A percentile compares a stretch with the other conserved stretches of the same genome.
Conservation (phyloP, 208 protist genomes). For the Crithidia brevicula region DNA sequence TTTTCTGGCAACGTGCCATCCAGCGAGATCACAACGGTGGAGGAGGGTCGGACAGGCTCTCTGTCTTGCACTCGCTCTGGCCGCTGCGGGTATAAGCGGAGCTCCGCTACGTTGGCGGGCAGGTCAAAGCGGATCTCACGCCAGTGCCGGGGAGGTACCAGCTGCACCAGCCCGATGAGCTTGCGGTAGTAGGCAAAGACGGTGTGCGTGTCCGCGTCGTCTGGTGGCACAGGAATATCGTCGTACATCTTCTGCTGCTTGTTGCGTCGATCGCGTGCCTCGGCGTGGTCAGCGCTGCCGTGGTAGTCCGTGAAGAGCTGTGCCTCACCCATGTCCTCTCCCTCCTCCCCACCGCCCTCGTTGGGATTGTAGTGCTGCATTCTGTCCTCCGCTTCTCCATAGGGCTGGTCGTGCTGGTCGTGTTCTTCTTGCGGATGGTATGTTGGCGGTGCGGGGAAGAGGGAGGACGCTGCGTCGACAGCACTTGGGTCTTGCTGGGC, state of each 20-base stretch:
- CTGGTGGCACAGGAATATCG: slow-evolving; percentile 16
- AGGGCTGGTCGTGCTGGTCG: not conserved
- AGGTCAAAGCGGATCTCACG: slow-evolving; percentile 75
- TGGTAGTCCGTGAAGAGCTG: slow-evolving; percentile 35
- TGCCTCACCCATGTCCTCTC: slow-evolving; percentile 13
- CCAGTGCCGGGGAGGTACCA: slow-evolving; percentile 73
- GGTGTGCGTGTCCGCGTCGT: slow-evolving; percentile 20
- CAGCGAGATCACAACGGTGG: slow-evolving; percentile 66
- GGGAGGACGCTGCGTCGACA: not conserved
- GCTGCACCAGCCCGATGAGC: slow-evolving; percentile 47
- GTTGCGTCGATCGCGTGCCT: slow-evolving; percentile 16
- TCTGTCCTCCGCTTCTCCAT: not conserved
- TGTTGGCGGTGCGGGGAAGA: not conserved
- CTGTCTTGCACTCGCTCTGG: slow-evolving; percentile 57
- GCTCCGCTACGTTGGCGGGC: slow-evolving; percentile 75
- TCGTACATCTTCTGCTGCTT: slow-evolving; percentile 34
- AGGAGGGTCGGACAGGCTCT: slow-evolving; percentile 45
- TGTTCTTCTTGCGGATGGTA: not conserved
- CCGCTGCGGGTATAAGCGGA: slow-evolving; percentile 63
- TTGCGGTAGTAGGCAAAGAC: slow-evolving; percentile 66
- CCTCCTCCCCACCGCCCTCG: slow-evolving; percentile 4
- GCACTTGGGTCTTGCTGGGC: slow-evolving; percentile 7
- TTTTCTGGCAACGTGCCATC: slow-evolving; percentile 63
- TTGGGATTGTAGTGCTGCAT: too few relatives aligned
- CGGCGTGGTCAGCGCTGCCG: slow-evolving; percentile 22